A percentile compares a stretch with the other conserved stretches of the same genome.
These are phyloP conservation scores for Sugiyamaella pinicola DNA, from an alignment of 1,139 yeast species.

Conservation along the genomic window DNA sequence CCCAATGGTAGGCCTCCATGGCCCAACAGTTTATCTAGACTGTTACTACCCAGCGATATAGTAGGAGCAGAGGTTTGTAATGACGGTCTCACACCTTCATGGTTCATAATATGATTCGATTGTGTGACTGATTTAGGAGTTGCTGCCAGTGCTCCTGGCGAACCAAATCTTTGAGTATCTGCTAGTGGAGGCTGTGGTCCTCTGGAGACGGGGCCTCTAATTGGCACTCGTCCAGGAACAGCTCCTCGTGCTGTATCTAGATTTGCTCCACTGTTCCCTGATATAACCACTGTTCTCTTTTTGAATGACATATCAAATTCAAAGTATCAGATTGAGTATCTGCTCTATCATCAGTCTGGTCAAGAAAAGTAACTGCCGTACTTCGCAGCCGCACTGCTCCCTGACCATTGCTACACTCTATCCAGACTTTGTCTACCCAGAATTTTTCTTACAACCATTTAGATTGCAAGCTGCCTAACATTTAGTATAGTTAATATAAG, in stretches of 20 bases:
- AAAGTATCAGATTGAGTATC: not conserved
- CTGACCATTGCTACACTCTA: too few relatives aligned
- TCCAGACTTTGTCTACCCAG: too few relatives aligned
- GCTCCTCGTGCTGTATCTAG: conserved; percentile 2
- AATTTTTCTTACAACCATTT: too few relatives aligned
- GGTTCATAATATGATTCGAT: conserved; percentile 17
- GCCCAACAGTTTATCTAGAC: conserved; percentile 70
- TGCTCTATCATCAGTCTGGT: too few relatives aligned
- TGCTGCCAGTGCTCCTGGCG: not conserved
- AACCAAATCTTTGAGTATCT: not conserved
- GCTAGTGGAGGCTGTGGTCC: conserved; percentile 6
- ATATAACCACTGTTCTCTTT: conserved; percentile 30
- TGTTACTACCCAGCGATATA: conserved; percentile 74
- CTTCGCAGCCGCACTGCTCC: not conserved
- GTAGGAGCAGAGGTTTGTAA: conserved; percentile 72
- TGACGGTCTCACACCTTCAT: conserved; percentile 68
- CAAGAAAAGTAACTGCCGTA: too few relatives aligned
- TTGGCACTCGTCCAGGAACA: conserved; percentile 12
- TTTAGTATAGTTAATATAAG: too few relatives aligned
- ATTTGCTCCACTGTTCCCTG: conserved; percentile 20
- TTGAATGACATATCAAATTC: conserved; percentile 31
- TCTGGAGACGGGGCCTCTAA: conserved; percentile 4
- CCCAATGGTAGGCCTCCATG: conserved; percentile 92
- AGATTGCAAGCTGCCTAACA: too few relatives aligned
- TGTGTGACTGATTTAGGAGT: not conserved